phyloP scores from a whole-genome alignment of 805 yeast species.

The Starmerella scarabaei region DNA sequence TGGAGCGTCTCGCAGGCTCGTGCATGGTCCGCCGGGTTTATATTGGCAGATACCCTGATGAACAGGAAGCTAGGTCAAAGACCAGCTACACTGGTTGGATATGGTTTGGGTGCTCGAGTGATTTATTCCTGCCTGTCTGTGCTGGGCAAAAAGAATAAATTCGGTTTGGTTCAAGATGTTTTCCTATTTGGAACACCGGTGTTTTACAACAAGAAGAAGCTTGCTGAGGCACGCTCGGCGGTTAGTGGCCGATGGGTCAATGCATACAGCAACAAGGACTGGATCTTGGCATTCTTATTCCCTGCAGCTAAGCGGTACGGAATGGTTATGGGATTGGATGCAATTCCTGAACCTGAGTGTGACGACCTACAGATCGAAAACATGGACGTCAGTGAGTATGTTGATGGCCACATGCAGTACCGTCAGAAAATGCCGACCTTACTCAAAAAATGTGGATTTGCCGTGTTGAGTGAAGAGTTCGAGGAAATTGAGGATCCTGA shows the following conservation, averaged over 20 bases:
- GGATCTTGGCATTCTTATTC: slow-evolving; percentile 90
- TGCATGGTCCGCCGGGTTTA: slow-evolving; percentile 91
- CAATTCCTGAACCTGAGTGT: slow-evolving; percentile 32
- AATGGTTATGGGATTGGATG: slow-evolving; percentile 81
- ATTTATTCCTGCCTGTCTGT: slow-evolving; percentile 82
- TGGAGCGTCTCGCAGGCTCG: slow-evolving; percentile 96
- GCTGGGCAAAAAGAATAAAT: slow-evolving; percentile 71
- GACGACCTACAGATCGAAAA: slow-evolving; percentile 43
- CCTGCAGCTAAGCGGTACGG: slow-evolving; percentile 90
- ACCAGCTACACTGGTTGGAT: slow-evolving; percentile 86
- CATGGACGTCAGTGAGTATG: slow-evolving; percentile 71
- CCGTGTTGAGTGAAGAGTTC: slow-evolving; percentile 78
- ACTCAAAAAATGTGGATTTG: slow-evolving; percentile 56
- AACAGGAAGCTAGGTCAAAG: slow-evolving; percentile 81
- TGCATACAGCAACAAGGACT: slow-evolving; percentile 84
- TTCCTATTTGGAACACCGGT: slow-evolving; percentile 79
- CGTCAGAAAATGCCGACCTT: slow-evolving; percentile 85
- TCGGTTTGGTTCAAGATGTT: slow-evolving; percentile 81
- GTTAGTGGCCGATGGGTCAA: slow-evolving; percentile 83
- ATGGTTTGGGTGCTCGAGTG: slow-evolving; percentile 84
- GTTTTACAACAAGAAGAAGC: slow-evolving; percentile 63
- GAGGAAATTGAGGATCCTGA: slow-evolving; percentile 94
- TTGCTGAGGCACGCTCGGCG: slow-evolving; percentile 65
- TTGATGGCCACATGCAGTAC: slow-evolving; percentile 96
- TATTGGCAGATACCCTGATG: slow-evolving; percentile 80